Evolutionary conservation across 2,329 filamentous ascomycete species (phyloP), one percentile per base, ranked within the genome.

Genomic region (Epichloe bromicola): DNA sequence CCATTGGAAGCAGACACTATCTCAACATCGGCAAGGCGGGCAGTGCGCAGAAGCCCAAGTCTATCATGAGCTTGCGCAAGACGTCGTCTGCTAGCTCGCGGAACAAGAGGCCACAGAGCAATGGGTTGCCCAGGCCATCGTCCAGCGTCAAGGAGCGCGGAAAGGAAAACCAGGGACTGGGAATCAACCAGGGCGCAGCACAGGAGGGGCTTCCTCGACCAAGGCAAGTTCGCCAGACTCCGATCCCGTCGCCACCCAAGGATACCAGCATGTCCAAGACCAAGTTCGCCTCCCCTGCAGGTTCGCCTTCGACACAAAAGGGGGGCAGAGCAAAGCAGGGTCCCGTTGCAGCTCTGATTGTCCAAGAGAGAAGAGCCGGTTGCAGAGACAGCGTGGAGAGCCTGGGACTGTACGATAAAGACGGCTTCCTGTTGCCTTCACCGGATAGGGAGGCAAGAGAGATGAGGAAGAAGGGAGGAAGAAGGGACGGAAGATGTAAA

Each of bases 1-100:
- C 56, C 45, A 71, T 65, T 8, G 70, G 73, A 1, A 66, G 64
- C 20, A 66, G 65, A 51, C 72, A 76, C 50, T 78, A 78, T 54
- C 66, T 76, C 40, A 67, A 66, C 53, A 61, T 77, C 2, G 72
- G 67, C n/a, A 63, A 58, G 14, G 51, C 37, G 39, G 45, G 44
- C 11, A 30, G 30, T 20, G 52, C 30, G 17, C 39, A 57, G 8
- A 64, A 57, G 36, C 54, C 55, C 20, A 56, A 53, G 44, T 59
- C 49, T 37, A 51, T 47, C 8, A 51, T 47, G 8, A 59, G 48
- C 14, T 51, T 56, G 49, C 55, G 53, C 23, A 55, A 47, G 46
- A 44, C 46, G 8, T 30, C 45, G 2, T 23, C 55, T 15, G 39
- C 41, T 2, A 38, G 44, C 33, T 5, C 48, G 33, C 50, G 37